Percentiles rank a stretch among this genome's conserved stretches.
These are phyloP conservation scores for Imleria badia DNA, from an alignment of 768 basidiomycete genomes.

Conservation along the genomic window DNA sequence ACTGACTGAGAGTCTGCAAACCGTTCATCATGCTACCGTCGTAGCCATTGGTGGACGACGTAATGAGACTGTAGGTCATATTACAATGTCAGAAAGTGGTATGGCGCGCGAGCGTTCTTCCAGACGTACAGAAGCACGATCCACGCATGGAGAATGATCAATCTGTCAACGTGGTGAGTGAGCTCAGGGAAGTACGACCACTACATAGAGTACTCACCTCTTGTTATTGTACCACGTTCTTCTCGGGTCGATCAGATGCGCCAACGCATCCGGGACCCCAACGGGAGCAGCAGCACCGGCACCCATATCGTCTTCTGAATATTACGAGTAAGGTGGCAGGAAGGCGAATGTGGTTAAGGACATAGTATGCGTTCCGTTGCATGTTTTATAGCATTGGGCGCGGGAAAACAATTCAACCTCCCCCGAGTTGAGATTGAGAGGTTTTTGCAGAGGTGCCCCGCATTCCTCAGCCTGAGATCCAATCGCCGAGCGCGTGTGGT, in stretches of 20 bases:
- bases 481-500: background rate
- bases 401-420: conserved; percentile 7
- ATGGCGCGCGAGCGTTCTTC: background rate
- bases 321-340: background rate
- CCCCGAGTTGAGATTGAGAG: background rate
- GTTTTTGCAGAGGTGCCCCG: conserved; percentile 28
- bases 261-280: conserved; percentile 36
- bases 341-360: conserved; percentile 19
- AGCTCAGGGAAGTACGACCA: background rate
- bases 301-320: conserved; percentile 44
- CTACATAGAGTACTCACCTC: conserved; percentile 41
- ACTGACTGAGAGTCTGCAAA: conserved; percentile 65
- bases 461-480: background rate
- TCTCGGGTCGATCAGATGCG: conserved; percentile 60
- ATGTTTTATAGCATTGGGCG: conserved; percentile 7
- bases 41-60: conserved; percentile 73
- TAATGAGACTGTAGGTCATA: conserved; percentile 52
- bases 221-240: conserved; percentile 78
- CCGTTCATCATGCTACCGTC: conserved; percentile 83
- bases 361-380: conserved; percentile 2
- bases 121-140: conserved; percentile 58
- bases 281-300: conserved; percentile 44
- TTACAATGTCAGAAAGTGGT: background rate
- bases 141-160: conserved; percentile 68
- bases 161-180: conserved; percentile 32